A percentile compares a stretch with the other conserved stretches of the same genome.
phyloP scores from a whole-genome alignment of 768 basidiomycete species.

The Termitomyces sp. region DNA sequence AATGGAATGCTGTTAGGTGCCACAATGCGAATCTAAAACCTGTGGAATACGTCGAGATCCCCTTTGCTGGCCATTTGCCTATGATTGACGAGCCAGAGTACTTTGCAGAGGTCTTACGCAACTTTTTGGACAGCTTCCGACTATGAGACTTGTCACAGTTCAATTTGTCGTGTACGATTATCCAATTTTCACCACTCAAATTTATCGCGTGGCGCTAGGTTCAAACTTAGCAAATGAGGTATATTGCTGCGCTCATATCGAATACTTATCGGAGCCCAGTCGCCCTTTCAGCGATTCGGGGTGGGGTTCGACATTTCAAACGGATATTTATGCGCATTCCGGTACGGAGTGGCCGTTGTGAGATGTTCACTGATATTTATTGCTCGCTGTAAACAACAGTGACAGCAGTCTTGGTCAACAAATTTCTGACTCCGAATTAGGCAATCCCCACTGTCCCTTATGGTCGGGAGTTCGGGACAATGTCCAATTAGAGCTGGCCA shows the following conservation, averaged over 20 bases:
- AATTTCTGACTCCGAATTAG: not conserved
- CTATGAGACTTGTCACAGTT: not conserved
- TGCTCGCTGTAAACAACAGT: not conserved
- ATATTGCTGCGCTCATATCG: not conserved
- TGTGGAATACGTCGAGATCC: slow-evolving; percentile 29
- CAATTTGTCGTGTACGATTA: not conserved
- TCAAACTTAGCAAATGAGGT: not conserved
- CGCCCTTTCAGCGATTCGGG: too few species aligned
- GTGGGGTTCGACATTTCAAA: too few species aligned
- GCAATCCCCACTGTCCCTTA: not conserved
- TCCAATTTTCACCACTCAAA: not conserved
- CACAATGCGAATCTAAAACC: slow-evolving; percentile 6
- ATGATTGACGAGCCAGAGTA: slow-evolving; percentile 44
- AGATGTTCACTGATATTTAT: not conserved
- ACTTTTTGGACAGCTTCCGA: slow-evolving; percentile 21
- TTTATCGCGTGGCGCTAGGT: not conserved
- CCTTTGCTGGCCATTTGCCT: slow-evolving; percentile 40
- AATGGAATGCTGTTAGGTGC: slow-evolving; percentile 15
- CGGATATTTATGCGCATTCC: too few species aligned
- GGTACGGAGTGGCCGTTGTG: not conserved
- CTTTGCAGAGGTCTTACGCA: slow-evolving; percentile 29
- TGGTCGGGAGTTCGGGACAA: not conserved
- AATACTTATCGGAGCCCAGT: too few species aligned
- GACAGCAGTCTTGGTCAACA: not conserved
- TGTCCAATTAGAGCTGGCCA: not conserved